Percentiles rank a stretch among this genome's conserved stretches.
Conservation (phyloP, 176 grass and related monocot species). For the Hyparrhenia diplandra region DNA sequence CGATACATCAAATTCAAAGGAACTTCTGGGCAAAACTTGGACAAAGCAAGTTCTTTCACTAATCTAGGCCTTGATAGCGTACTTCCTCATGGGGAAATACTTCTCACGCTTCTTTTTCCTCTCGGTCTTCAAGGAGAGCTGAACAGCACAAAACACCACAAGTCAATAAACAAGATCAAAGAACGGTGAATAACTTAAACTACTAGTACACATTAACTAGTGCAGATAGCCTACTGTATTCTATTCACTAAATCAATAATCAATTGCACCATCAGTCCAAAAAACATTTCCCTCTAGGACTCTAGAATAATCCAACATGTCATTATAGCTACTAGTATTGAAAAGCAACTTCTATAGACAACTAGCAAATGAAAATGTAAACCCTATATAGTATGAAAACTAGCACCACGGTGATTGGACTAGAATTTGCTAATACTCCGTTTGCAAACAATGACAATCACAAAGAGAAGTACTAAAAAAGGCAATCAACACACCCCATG, state of each 20-base stretch:
- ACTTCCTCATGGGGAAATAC: constrained; percentile 85
- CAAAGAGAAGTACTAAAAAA: neutral
- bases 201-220: neutral
- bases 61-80: constrained; percentile 67
- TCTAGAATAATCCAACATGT: neutral
- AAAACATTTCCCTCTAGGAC: neutral
- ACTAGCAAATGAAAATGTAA: neutral
- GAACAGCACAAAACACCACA: neutral
- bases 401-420: neutral
- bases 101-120: constrained; percentile 70
- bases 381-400: neutral
- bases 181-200: neutral
- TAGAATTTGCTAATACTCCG: neutral
- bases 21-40: constrained; percentile 24
- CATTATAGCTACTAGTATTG: neutral
- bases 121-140: constrained; percentile 65
- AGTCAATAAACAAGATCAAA: neutral
- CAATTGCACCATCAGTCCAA: neutral
- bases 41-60: constrained; percentile 7
- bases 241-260: neutral
- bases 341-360: neutral
- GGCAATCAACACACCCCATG: neutral
- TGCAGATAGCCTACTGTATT: neutral
- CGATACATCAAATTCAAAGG: constrained; percentile 7
- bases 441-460: neutral